Evolutionary conservation across 1,284 basidiomycete genomes (phyloP).

Genomic region (Trichosporon sp.): DNA sequence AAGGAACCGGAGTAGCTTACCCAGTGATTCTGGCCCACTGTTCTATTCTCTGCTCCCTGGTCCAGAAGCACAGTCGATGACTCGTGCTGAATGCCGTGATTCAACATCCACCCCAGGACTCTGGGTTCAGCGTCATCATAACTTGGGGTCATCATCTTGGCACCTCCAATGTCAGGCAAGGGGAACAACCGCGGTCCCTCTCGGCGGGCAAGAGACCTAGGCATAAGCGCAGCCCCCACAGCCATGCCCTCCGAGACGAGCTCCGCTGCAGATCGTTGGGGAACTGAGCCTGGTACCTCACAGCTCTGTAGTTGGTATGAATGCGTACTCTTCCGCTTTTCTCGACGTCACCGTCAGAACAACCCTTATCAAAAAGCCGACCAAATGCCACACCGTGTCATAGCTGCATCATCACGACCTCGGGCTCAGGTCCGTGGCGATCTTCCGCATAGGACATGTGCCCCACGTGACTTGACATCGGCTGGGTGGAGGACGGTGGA

Average conservation of each 20-base stretch:
- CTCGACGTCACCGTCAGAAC: not conserved
- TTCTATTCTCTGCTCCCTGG: not conserved
- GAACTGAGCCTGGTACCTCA: not conserved
- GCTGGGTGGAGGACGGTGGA: not conserved
- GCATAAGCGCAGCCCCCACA: too few species aligned
- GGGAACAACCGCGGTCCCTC: too few species aligned
- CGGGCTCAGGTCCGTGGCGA: not conserved
- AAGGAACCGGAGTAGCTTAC: not conserved
- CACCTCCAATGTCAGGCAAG: not conserved
- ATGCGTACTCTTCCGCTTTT: not conserved
- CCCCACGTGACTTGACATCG: not conserved
- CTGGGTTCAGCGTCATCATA: not conserved
- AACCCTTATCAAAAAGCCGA: conserved; percentile 6
- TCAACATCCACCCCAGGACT: not conserved
- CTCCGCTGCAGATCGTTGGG: not conserved
- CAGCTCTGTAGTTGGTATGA: not conserved
- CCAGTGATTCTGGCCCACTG: not conserved
- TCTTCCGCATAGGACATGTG: not conserved
- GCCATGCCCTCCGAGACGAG: too few species aligned
- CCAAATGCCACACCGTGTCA: conserved; percentile 9
- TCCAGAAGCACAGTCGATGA: not conserved
- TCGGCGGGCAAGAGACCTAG: too few species aligned
- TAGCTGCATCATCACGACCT: not conserved
- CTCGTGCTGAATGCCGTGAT: not conserved
- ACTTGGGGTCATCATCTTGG: not conserved